A percentile compares a stretch with the other conserved stretches of the same genome.
Conservation (phyloP, 345 rosid genomes). For the Citrus reticulata region DNA sequence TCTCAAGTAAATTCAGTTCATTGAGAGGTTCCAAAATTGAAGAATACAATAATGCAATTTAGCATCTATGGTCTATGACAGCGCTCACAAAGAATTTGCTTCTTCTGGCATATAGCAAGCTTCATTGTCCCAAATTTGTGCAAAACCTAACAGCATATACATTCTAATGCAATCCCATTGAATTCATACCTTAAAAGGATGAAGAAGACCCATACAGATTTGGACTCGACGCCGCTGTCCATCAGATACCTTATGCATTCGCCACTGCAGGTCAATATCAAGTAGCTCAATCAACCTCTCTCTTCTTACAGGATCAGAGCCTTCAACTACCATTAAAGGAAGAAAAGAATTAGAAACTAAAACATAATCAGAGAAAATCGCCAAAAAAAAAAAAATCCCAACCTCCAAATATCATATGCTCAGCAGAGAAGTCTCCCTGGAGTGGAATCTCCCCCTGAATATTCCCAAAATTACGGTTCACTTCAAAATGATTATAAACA, state of each 20-base stretch:
- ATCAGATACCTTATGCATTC: constrained; percentile 99
- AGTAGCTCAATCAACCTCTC: constrained; percentile 86
- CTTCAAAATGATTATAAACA: background rate
- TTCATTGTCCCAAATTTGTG: background rate
- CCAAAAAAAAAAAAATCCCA: constrained; percentile 14
- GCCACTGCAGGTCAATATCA: constrained; percentile 90
- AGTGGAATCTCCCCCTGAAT: constrained; percentile 89
- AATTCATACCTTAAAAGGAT: constrained; percentile 68
- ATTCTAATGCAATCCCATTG: background rate
- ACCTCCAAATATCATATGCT: constrained; percentile 99
- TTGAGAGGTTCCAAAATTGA: background rate
- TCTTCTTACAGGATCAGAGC: constrained; percentile 80
- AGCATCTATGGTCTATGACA: background rate
- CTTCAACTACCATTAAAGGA: constrained; percentile 63
- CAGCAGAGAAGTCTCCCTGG: constrained; percentile 95
- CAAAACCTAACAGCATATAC: background rate
- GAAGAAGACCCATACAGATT: constrained; percentile 96
- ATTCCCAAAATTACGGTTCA: constrained; percentile 13
- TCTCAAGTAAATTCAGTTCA: background rate
- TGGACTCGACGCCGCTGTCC: constrained; percentile 98
- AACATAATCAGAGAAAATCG: too few relatives aligned
- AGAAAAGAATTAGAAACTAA: background rate
- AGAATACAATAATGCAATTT: background rate
- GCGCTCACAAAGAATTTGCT: background rate
- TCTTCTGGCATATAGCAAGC: background rate